These are phyloP conservation scores for Hypoxylon sp. DNA, from an alignment of 2,329 filamentous ascomycete species.

Conservation along the genomic window DNA sequence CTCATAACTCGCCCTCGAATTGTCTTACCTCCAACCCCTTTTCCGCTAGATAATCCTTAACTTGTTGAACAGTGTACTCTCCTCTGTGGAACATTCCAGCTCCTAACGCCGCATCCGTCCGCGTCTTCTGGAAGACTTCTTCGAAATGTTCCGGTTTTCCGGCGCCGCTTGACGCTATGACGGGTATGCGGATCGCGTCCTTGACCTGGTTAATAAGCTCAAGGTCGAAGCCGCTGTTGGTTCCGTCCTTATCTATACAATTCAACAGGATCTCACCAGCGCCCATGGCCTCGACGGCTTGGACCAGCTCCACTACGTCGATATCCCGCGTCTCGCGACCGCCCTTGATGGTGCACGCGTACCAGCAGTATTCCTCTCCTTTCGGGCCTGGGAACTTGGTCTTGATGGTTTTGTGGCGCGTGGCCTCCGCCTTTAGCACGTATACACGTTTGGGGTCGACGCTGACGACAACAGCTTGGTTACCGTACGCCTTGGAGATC, in stretches of 20 bases:
- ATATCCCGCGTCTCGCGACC: constrained; percentile 94
- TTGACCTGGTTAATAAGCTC: constrained; percentile 94
- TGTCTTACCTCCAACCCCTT: constrained; percentile 84
- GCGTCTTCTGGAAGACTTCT: constrained; percentile 89
- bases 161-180: constrained; percentile 94
- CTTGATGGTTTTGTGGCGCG: constrained; percentile 79
- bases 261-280: constrained; percentile 95
- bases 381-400: constrained; percentile 79
- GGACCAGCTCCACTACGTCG: constrained; percentile 89
- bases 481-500: constrained; percentile 93
- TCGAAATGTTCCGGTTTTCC: constrained; percentile 89
- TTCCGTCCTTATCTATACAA: constrained; percentile 97
- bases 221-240: constrained; percentile 93
- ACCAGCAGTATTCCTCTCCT: constrained; percentile 91
- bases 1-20: constrained; percentile 74
- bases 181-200: constrained; percentile 86
- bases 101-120: constrained; percentile 91
- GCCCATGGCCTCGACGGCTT: constrained; percentile 95
- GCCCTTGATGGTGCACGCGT: constrained; percentile 96
- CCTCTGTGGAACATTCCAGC: constrained; percentile 98
- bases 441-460: constrained; percentile 95
- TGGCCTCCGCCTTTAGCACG: constrained; percentile 78
- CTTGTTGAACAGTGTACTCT: constrained; percentile 94
- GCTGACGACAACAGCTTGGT: constrained; percentile 95
- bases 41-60: constrained; percentile 84